phyloP scores from a whole-genome alignment of 1,139 yeast species.

The Debaryomycetaceae sp. region DNA sequence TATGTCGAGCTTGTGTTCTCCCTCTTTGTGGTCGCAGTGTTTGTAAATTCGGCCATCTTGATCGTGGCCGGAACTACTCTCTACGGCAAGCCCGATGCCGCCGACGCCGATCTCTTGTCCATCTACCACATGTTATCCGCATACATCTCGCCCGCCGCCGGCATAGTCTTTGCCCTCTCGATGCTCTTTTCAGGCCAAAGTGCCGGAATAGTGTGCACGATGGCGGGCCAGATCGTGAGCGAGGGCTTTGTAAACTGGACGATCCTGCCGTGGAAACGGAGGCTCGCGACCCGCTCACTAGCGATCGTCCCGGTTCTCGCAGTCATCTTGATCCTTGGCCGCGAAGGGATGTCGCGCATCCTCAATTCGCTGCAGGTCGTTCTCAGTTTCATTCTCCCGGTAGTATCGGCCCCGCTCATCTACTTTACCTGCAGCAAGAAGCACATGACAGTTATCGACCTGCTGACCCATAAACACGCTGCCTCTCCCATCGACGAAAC shows the following conservation, averaged over 20 bases:
- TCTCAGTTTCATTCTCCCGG: conserved; percentile 60
- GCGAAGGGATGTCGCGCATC: conserved; percentile 50
- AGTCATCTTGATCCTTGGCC: conserved; percentile 53
- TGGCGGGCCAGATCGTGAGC: conserved; percentile 77
- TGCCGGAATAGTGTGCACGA: conserved; percentile 80
- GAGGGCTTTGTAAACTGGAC: conserved; percentile 79
- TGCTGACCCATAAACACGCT: background rate
- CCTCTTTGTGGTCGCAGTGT: conserved; percentile 61
- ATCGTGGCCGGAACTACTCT: conserved; percentile 69
- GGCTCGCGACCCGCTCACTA: conserved; percentile 58
- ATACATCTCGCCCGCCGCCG: conserved; percentile 61
- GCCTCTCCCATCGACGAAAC: conserved; percentile 3
- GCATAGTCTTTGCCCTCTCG: conserved; percentile 69
- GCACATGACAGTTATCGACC: conserved; percentile 39
- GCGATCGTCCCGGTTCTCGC: conserved; percentile 65
- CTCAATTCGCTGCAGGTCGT: conserved; percentile 72
- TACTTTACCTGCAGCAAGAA: conserved; percentile 58
- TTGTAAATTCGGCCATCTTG: conserved; percentile 69
- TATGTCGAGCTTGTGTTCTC: conserved; percentile 56
- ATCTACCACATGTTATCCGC: conserved; percentile 48
- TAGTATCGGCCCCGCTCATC: conserved; percentile 67
- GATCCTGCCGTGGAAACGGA: conserved; percentile 64
- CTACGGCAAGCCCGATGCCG: conserved; percentile 53
- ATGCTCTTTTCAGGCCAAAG: conserved; percentile 67
- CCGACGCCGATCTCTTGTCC: conserved; percentile 64